Base-by-base conservation (phyloP, 805 yeast genomes). In the Yamadazyma scolyti region DNA sequence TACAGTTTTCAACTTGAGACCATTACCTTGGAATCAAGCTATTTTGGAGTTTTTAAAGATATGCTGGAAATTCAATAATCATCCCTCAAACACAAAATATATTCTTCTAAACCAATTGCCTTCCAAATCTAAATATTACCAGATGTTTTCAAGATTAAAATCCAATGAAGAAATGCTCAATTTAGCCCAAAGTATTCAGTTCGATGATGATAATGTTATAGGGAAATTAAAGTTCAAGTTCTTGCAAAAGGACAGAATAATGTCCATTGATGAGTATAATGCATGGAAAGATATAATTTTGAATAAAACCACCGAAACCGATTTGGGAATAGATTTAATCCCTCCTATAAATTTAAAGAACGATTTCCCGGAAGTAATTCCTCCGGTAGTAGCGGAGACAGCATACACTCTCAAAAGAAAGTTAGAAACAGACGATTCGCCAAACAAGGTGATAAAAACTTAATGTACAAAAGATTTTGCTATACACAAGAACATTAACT, bases 21-120 rank as follows among this genome's bases (percentile, higher is more conserved):
- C 73, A 4, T 51, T 68, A 27, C 61, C 73, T 0, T 84, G 90
- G 84, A 65, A 58, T 16, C 50, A 62, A 16, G 58, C 74, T 8
- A 68, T 76, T 8, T 65, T 63, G 27, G 82, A 85, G 39, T 85
- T 75, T 40, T 47, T 78, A 18, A 50, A 60, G 4, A 51, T 75
- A 9, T 82, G 90, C 7, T 48, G 57, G 10, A 44, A 66, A 32
- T 75, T 68, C 52, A 79, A 78, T 28, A 86, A 84, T 53, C 73
- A 73, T 44, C 59, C 73, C 13, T 71, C 85, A 3, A 88, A 87
- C 53, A 75, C 93, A 1, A 93, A 93, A 60, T 90, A 81, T 54
- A 77, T 93, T 62, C 47, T 90, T 25, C 64, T 79, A 20, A 78
- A 87, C 48, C 78, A 86, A 60, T 66, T 86, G 9, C 95, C 96